Conservation (phyloP, 768 basidiomycete species). For the Lentinus tigrinus region DNA sequence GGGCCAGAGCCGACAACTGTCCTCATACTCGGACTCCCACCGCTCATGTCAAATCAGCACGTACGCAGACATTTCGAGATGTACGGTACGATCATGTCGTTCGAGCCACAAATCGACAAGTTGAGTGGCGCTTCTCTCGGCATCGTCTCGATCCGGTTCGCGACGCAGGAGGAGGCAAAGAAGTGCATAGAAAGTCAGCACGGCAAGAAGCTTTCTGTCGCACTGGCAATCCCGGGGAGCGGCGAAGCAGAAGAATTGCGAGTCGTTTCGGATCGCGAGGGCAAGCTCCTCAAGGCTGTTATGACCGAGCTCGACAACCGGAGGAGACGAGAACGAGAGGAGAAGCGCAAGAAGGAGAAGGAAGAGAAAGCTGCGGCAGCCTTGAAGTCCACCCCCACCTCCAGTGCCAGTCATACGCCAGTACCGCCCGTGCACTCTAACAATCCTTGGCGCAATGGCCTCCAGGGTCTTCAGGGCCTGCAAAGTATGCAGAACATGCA, state of each 20-base stretch:
- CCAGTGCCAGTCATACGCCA: slow-evolving; percentile 20
- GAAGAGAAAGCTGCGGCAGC: slow-evolving; percentile 18
- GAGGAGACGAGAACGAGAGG: slow-evolving; percentile 46
- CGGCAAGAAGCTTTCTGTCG: slow-evolving; percentile 55
- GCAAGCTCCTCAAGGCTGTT: slow-evolving; percentile 59
- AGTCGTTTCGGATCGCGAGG: slow-evolving; percentile 81
- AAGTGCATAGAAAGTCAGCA: slow-evolving; percentile 65
- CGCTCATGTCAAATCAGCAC: slow-evolving; percentile 62
- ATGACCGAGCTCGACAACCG: slow-evolving; percentile 60
- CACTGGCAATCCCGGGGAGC: slow-evolving; percentile 21
- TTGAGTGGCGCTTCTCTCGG: slow-evolving; percentile 82
- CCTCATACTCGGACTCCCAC: slow-evolving; percentile 68
- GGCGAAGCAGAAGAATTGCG: slow-evolving; percentile 61
- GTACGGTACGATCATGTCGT: slow-evolving; percentile 61
- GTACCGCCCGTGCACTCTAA: slow-evolving; percentile 14
- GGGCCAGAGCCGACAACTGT: slow-evolving; percentile 74
- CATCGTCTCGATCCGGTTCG: slow-evolving; percentile 71
- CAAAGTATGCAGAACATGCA: no score
- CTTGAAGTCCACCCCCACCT: slow-evolving; percentile 14
- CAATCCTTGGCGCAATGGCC: slow-evolving; percentile 16
- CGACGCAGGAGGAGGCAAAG: slow-evolving; percentile 64
- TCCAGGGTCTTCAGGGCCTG: not conserved
- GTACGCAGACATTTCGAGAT: slow-evolving; percentile 65
- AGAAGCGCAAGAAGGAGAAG: slow-evolving; percentile 44
- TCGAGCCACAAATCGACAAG: slow-evolving; percentile 78